phyloP scores from a whole-genome alignment of 1,284 basidiomycete genomes.

The Pseudomicrostroma phylloplanum region DNA sequence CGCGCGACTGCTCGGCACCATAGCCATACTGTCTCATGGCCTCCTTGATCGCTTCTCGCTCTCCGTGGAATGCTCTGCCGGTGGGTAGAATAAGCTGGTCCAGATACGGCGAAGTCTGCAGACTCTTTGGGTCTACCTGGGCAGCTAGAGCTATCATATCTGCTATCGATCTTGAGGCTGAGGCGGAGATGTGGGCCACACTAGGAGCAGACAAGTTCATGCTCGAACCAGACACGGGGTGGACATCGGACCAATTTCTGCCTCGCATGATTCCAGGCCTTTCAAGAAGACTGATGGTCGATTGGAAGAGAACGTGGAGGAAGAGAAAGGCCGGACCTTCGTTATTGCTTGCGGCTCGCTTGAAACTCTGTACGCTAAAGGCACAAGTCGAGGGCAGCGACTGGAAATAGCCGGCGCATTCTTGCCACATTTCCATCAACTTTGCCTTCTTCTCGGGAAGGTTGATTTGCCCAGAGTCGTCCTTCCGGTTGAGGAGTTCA shows the following conservation, averaged over 20 bases:
- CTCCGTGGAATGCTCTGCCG: slow-evolving; percentile 30
- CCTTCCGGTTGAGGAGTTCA: slow-evolving; percentile 29
- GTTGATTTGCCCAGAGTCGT: slow-evolving; percentile 20
- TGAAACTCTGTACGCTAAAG: slow-evolving; percentile 34
- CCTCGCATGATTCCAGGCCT: slow-evolving; percentile 26
- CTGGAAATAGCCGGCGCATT: slow-evolving; percentile 33
- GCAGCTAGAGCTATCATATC: slow-evolving; percentile 32
- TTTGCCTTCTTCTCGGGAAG: slow-evolving; percentile 23
- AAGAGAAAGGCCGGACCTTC: slow-evolving; percentile 36
- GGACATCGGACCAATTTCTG: background rate
- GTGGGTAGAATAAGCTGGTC: slow-evolving; percentile 38
- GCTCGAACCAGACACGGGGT: background rate
- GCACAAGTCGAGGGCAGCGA: slow-evolving; percentile 27
- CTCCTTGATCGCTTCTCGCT: slow-evolving; percentile 29
- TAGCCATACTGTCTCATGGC: slow-evolving; percentile 26
- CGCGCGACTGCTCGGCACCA: background rate
- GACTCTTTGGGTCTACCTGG: slow-evolving; percentile 26
- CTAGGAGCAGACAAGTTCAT: slow-evolving; percentile 16
- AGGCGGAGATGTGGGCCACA: slow-evolving; percentile 12
- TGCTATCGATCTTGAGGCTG: slow-evolving; percentile 33
- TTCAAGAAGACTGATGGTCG: slow-evolving; percentile 35
- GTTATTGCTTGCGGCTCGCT: slow-evolving; percentile 28
- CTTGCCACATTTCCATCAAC: slow-evolving; percentile 32
- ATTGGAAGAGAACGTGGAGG: slow-evolving; percentile 38
- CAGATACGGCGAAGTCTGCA: slow-evolving; percentile 30